Evolutionary conservation across 2,329 filamentous ascomycete genomes (phyloP), one percentile per base, ranked within the genome.

Genomic region (Exophiala lecanii-corni): DNA sequence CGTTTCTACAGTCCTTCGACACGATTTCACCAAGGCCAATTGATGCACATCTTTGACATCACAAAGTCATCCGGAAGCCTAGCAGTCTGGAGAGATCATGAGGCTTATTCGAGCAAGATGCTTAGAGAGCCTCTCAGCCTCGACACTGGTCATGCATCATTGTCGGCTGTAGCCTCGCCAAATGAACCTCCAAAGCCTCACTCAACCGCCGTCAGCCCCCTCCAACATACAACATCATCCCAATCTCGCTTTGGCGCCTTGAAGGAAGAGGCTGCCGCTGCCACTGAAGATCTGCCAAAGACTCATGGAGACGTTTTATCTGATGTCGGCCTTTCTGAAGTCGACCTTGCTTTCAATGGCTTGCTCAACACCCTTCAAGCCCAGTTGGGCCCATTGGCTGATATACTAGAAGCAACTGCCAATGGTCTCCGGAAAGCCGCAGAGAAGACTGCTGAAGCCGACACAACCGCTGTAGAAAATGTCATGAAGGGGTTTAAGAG

Each of bases 21-120:
- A 18, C 19, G 40, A n/a, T 25, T 26, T 13, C 42, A 47, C 28
- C 50, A 58, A 19, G 44, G 52, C 9, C 51, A 45, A 18, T 57
- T 62, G 15, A 66, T 70, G 57, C 69, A 72, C 54, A 57, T 70
- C 34, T 72, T 72, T 53, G 68, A 71, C 50, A 69, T 72, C 42
- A 41, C 47, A 28, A 43, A 50, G 13, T 49, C 49, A 6, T 25
- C 21, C 13, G 39, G 37, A 9, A 54, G 40, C 41, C 20, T 56
- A 42, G 40, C 44, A 31, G 43, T 50, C 19, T 56, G 54, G 54
- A 50, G 50, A 37, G 46, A 55, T 4, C 48, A 55, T 35, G 50
- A 50, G 32, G 52, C 54, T 16, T 46, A 47, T 18, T 48, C 48
- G 9, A 51, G 35, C 40, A 53, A 53, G 48, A 36, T 9, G 7